phyloP scores from a whole-genome alignment of 2,329 filamentous ascomycete species.

The Colletotrichum simmondsii region DNA sequence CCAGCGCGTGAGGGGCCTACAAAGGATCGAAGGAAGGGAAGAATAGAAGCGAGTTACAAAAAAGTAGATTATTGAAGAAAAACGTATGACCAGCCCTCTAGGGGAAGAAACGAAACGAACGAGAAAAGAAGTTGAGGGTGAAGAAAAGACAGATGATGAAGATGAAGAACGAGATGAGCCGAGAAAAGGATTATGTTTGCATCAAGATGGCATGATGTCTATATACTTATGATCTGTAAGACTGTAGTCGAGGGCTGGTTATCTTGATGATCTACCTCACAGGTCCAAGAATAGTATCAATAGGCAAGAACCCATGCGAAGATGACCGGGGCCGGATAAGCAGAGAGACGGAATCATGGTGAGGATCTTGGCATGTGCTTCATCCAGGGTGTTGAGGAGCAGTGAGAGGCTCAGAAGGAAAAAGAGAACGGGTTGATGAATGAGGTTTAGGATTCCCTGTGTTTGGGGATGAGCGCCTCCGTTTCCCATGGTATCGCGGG shows the following conservation, averaged over 20 bases:
- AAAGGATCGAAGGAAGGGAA: slow-evolving; percentile 10
- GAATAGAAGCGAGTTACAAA: slow-evolving; percentile 8
- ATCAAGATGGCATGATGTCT: slow-evolving; percentile 31
- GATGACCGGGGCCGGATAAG: slow-evolving; percentile 9
- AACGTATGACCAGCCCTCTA: slow-evolving; percentile 29
- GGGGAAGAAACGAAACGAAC: slow-evolving; percentile 34
- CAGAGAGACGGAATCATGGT: slow-evolving; percentile 9
- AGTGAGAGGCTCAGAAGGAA: slow-evolving; percentile 3
- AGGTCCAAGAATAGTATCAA: slow-evolving; percentile 32
- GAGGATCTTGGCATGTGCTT: slow-evolving; percentile 31
- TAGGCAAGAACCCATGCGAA: slow-evolving; percentile 8
- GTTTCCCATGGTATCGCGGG: slow-evolving; percentile 25
- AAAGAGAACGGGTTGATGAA: neutral
- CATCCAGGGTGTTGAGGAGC: slow-evolving; percentile 22
- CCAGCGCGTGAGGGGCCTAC: slow-evolving; percentile 29
- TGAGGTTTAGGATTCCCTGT: slow-evolving; percentile 9
- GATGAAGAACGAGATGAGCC: slow-evolving; percentile 25
- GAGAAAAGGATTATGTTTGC: neutral
- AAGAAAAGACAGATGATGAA: slow-evolving; percentile 19
- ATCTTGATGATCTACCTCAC: slow-evolving; percentile 19
- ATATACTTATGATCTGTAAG: slow-evolving; percentile 20
- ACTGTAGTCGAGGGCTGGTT: neutral
- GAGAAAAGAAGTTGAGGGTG: slow-evolving; percentile 16
- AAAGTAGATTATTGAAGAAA: slow-evolving; percentile 28
- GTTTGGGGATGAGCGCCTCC: slow-evolving; percentile 26